Conservation (phyloP, 148 eudicot species). For the Polygonum maritimum region DNA sequence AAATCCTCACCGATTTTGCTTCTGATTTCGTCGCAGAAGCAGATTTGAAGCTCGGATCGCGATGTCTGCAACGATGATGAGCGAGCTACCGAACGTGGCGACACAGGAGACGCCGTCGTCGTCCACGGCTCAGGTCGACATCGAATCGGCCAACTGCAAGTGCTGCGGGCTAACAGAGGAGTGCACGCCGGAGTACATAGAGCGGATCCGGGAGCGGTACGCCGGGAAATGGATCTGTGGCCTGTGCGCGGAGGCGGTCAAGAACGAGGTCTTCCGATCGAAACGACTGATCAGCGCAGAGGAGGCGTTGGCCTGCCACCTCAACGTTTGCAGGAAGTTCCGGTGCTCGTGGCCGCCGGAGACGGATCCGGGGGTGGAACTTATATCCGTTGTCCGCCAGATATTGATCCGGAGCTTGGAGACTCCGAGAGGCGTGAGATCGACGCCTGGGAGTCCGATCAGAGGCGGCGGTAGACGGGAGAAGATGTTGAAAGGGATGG, state of each 20-base stretch:
- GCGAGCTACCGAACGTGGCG: neutral
- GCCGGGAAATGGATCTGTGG: constrained; percentile 54
- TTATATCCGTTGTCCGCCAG: constrained; percentile 31
- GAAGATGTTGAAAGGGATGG: neutral
- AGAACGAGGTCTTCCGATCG: constrained; percentile 35
- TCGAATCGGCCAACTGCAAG: constrained; percentile 32
- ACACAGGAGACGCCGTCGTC: neutral
- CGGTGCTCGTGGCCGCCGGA: constrained; percentile 18
- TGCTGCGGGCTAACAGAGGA: constrained; percentile 52
- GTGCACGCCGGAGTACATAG: constrained; percentile 39
- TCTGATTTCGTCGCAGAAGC: neutral
- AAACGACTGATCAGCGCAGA: constrained; percentile 23
- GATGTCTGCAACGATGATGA: neutral
- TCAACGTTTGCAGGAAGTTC: constrained; percentile 25
- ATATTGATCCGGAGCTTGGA: constrained; percentile 31
- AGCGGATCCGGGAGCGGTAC: constrained; percentile 25
- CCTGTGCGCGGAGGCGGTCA: constrained; percentile 47
- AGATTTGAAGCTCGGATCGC: neutral
- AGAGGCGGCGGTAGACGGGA: neutral
- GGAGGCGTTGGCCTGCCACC: constrained; percentile 33
- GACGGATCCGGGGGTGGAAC: constrained; percentile 14
- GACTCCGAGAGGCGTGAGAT: constrained; percentile 19
- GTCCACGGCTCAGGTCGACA: constrained; percentile 4
- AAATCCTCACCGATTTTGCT: neutral
- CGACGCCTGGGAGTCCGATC: constrained; percentile 20